phyloP scores from a whole-genome alignment of 768 basidiomycete genomes.

The Lactifluus volemus region DNA sequence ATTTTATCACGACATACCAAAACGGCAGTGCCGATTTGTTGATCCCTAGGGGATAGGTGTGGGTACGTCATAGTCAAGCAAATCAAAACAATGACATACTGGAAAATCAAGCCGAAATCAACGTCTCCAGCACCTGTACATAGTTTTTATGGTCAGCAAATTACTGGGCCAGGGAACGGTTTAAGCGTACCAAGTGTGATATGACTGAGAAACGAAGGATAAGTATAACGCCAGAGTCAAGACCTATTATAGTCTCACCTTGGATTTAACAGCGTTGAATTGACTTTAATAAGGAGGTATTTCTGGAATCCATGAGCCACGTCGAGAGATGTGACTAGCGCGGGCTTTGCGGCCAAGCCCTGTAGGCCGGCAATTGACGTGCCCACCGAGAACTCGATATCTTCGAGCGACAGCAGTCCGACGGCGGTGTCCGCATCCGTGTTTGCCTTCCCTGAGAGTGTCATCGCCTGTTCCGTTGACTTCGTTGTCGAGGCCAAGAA shows the following conservation, averaged over 20 bases:
- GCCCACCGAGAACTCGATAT: constrained; percentile 50
- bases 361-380: constrained; percentile 55
- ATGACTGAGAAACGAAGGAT: constrained; percentile 23
- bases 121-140: constrained; percentile 52
- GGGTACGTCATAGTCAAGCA: not conserved
- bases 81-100: constrained; percentile 29
- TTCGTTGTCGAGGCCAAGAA: constrained; percentile 57
- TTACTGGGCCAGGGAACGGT: not conserved
- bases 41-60: constrained; percentile 23
- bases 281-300: constrained; percentile 58
- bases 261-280: constrained; percentile 55
- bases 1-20: constrained; percentile 31
- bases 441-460: constrained; percentile 42
- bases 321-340: constrained; percentile 48
- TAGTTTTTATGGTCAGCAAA: constrained; percentile 20
- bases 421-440: constrained; percentile 57
- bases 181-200: constrained; percentile 29
- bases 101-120: constrained; percentile 48
- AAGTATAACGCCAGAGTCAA: not conserved
- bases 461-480: constrained; percentile 36
- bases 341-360: constrained; percentile 51
- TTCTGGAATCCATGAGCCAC: constrained; percentile 59
- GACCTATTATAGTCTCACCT: constrained; percentile 31
- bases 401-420: constrained; percentile 47
- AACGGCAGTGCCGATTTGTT: constrained; percentile 51